phyloP scores from a whole-genome alignment of 108 stramenopile species.

The Skeletonema grethae region DNA sequence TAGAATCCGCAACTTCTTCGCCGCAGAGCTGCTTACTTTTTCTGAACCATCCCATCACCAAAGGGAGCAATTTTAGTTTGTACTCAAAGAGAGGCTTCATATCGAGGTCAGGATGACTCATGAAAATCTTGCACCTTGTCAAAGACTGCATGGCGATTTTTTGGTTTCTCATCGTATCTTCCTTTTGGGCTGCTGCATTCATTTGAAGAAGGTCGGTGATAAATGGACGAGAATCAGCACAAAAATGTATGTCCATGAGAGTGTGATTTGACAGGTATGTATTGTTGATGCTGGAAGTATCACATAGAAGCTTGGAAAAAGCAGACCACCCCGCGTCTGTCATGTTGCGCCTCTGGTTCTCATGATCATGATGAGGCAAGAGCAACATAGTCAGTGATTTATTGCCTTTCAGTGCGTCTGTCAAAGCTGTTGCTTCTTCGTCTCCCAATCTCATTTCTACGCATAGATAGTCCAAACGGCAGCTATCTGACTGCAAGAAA shows the following conservation, averaged over 20 bases:
- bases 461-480: not conserved
- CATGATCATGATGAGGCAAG: not conserved
- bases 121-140: not conserved
- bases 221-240: not conserved
- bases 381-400: not conserved
- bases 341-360: no score
- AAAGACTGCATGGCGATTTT: no score
- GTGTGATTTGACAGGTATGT: constrained; percentile 17
- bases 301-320: not conserved
- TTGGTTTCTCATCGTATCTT: no score
- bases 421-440: not conserved
- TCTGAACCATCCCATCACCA: not conserved
- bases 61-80: not conserved
- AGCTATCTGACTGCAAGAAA: not conserved
- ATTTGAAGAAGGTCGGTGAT: not conserved
- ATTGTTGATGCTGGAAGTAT: constrained; percentile 17
- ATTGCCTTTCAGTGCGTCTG: not conserved
- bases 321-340: not conserved
- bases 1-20: no score
- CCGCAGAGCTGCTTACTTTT: not conserved
- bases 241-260: not conserved
- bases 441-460: not conserved
- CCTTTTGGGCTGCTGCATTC: not conserved
- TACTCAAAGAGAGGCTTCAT: constrained; percentile 1
- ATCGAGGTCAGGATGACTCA: constrained; percentile 3